Base-by-base conservation (phyloP, 139 green algal genomes). In the Desmodesmus armatus region DNA sequence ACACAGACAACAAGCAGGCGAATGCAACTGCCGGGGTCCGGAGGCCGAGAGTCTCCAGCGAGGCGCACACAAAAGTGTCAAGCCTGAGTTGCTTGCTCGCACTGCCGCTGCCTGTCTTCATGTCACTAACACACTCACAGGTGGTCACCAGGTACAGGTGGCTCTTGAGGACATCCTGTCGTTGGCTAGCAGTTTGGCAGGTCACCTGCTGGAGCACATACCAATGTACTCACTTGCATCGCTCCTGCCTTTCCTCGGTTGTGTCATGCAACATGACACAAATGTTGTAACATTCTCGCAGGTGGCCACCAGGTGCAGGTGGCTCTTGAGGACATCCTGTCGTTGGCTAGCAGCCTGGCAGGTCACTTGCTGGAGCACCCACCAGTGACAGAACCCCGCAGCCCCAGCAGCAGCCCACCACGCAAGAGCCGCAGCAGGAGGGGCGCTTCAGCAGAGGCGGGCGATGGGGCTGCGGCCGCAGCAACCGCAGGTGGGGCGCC, bases 261-360 rank as follows among this genome's bases (percentile, higher is more conserved):
- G 19, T 62, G 1, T 27, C 62, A 19, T 71, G 62, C 62, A 71
- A 43, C n/a, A 21, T 21, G n/a, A n/a, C n/a, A n/a, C n/a, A n/a
- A n/a, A n/a, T 62, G 21, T 19, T 62, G 1, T n/a, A 39, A 53
- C 5, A n/a, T 4, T 79, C 6, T 65, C n/a, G 53, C 67, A 72
- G 67, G 51, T 25, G 29, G 23, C 21, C 82, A 76, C 39, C 55
- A 79, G 31, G 82, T 87, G 47, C 82, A 78, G 2, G 84, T 93
- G 31, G 90, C 92, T 0, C 67, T 92, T 43, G 92, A 94, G 85
- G 76, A 92, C 44, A 66, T 93, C 25, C 11, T 94, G 17, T 25
- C 69, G 40, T 69, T 95, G 29, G 86, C 79, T 0, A 25, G 33
- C 2, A 83, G 80, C 5, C 80, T 95, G 41, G 83, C 74, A 60